These are phyloP conservation scores for Phyllosticta citribraziliensis DNA, from an alignment of 2,329 filamentous ascomycete species.

Conservation along the genomic window DNA sequence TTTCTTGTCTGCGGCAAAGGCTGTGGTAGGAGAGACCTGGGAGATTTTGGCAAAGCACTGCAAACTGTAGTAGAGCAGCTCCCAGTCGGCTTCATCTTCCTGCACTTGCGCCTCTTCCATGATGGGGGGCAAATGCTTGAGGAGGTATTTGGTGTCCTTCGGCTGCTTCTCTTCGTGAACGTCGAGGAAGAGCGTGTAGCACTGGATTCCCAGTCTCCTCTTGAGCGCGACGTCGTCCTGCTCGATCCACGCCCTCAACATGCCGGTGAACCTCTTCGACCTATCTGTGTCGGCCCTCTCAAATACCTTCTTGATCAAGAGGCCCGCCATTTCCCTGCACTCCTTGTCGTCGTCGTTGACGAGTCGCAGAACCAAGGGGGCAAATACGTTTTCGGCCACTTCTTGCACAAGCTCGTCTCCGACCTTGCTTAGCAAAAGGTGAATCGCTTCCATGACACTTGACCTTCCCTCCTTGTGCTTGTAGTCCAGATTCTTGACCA, in stretches of 20 bases:
- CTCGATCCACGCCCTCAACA: constrained; percentile 67
- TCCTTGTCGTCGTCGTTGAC: constrained; percentile 81
- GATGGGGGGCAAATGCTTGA: constrained; percentile 41
- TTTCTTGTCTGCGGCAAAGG: constrained; percentile 51
- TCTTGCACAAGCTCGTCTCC: constrained; percentile 75
- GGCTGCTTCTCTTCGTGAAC: constrained; percentile 48
- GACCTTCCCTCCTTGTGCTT: constrained; percentile 78
- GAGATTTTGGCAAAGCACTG: constrained; percentile 59
- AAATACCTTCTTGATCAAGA: constrained; percentile 73
- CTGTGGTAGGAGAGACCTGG: constrained; percentile 52
- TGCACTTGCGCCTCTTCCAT: constrained; percentile 40
- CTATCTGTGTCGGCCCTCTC: constrained; percentile 65
- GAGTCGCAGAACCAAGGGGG: constrained; percentile 75
- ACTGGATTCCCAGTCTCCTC: constrained; percentile 63
- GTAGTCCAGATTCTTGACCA: constrained; percentile 86
- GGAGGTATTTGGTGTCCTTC: constrained; percentile 57
- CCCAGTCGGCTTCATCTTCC: constrained; percentile 52
- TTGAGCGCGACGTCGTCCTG: constrained; percentile 64
- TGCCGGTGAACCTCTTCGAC: constrained; percentile 56
- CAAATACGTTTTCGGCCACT: constrained; percentile 69
- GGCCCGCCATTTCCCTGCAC: constrained; percentile 72
- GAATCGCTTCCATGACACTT: constrained; percentile 86
- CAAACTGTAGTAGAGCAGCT: constrained; percentile 65
- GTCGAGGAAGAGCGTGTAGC: constrained; percentile 77
- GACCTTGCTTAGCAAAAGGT: constrained; percentile 77